Conservation (phyloP, 78 protist genomes). For the Anaeramoeba ignava region DNA sequence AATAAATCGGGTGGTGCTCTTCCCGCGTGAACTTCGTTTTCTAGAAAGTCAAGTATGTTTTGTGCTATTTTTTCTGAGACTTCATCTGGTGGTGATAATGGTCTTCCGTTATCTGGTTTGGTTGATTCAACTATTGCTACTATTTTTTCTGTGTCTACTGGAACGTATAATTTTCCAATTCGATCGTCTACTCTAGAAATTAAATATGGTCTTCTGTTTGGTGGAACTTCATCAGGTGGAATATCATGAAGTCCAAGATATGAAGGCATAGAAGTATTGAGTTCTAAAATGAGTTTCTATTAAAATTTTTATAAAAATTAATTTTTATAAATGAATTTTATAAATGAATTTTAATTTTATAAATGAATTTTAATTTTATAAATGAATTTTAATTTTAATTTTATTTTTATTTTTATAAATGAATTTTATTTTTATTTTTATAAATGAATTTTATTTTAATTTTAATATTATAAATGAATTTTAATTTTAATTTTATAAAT, state of each 20-base stretch:
- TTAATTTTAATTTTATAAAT: too few relatives aligned
- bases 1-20: constrained; percentile 5
- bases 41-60: constrained; percentile 13
- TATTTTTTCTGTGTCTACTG: constrained; percentile 7
- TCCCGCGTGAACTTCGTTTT: neutral
- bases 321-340: too few relatives aligned
- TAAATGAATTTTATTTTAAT: too few relatives aligned
- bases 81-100: constrained; percentile 2
- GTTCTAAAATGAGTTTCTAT: constrained; percentile 49
- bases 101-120: constrained; percentile 9
- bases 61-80: constrained; percentile 5
- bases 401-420: too few relatives aligned
- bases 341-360: too few relatives aligned
- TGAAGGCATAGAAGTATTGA: constrained; percentile 51
- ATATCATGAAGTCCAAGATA: constrained; percentile 51
- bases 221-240: constrained; percentile 12
- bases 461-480: too few relatives aligned
- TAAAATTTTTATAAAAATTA: too few relatives aligned
- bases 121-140: constrained; percentile 13
- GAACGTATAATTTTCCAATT: constrained; percentile 5
- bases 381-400: too few relatives aligned
- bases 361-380: too few relatives aligned
- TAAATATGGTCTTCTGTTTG: constrained; percentile 5
- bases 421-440: too few relatives aligned
- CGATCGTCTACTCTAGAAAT: constrained; percentile 17